A percentile compares a stretch with the other conserved stretches of the same genome.
phyloP scores from a whole-genome alignment of 768 basidiomycete species.

The Lentinula raphanica region DNA sequence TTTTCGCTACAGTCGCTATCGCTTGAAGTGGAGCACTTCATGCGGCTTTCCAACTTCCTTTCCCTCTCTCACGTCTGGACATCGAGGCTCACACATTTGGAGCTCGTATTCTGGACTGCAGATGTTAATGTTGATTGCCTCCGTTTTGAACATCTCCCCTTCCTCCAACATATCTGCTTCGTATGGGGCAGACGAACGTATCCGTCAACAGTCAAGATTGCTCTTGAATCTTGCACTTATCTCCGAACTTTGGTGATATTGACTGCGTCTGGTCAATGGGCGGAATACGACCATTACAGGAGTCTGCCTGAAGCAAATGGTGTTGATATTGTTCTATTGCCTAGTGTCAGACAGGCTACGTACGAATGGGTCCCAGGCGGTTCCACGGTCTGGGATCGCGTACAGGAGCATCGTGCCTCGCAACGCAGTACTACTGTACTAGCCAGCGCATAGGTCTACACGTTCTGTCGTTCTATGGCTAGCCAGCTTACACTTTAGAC shows the following conservation, averaged over 20 bases:
- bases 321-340: conserved; percentile 1
- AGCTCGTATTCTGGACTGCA: conserved; percentile 3
- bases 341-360: neutral
- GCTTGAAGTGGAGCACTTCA: conserved; percentile 2
- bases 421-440: neutral
- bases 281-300: neutral
- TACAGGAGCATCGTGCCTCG: neutral
- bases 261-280: conserved; percentile 1
- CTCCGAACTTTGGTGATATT: neutral
- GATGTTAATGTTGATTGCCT: neutral
- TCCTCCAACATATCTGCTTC: conserved; percentile 4
- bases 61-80: neutral
- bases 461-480: neutral
- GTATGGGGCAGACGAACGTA: neutral
- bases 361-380: conserved; percentile 8
- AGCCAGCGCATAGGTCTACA: neutral
- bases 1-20: neutral
- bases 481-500: no score
- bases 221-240: neutral
- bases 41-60: neutral
- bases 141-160: neutral
- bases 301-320: neutral
- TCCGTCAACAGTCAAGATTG: neutral
- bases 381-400: conserved; percentile 5
- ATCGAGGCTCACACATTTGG: conserved; percentile 1